Base-by-base conservation (phyloP, 2,329 filamentous ascomycete genomes). In the Huntiella omanensis region DNA sequence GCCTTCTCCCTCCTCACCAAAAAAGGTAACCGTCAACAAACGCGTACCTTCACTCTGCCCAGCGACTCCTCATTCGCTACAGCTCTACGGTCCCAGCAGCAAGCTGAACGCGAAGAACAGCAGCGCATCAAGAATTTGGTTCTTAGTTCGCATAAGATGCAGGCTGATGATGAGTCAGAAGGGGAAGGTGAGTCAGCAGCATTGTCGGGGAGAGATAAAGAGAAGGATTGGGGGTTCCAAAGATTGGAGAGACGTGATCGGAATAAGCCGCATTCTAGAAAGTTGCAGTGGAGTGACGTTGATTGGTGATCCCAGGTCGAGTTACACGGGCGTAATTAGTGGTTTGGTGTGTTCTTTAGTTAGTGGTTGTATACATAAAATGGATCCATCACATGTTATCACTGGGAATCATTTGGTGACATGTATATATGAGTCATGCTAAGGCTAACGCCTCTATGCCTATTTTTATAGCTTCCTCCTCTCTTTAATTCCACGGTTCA, bases 71-170 rank as follows among this genome's bases (percentile, higher is more conserved):
- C 77, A 43, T 95, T 98, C 63, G 91, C 91, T 4, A 74, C 96
- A 53, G 91, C 91, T 38, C 91, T 98, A 86, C 91, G 85, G 59
- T 86, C 75, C 50, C 87, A 96, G 64, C 87, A 95, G 59, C 83
- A 92, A 62, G 88, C 86, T 2, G 88, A 96, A 59, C 80, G 82
- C 45, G 91, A 94, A 58, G 92, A 98, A 61, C 88, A 98, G 61
- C 86, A 95, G 61, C 83, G 91, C 52, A 98, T 98, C 74, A 98
- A 98, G 67, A 94, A 85, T 57, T 70, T 98, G 40, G 91, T 98
- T 46, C 69, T 98, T 54, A 96, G 95, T 62, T 28, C 22, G 22
- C 93, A 95, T 58, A 91, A 98, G 63, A 75, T 94, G 58, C 78
- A 84, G 44, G 86, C 92, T 56, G 79, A 68, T 54, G 83, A 92